phyloP scores from a whole-genome alignment of 371 early-diverging fungal genomes.

The Umbelopsis sp. region DNA sequence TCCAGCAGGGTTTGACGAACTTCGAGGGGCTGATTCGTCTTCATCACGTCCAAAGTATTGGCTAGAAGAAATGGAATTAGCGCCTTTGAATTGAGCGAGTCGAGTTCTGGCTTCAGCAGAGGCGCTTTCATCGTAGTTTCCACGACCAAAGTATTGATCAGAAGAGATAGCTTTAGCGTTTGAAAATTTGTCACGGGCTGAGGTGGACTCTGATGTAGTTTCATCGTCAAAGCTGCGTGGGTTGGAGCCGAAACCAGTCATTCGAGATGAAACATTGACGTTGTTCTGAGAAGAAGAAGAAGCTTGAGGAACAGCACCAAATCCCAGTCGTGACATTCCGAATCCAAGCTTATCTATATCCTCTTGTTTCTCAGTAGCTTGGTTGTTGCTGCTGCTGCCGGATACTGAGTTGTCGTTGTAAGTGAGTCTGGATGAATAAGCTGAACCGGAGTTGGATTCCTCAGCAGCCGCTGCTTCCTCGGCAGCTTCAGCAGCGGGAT shows the following conservation, averaged over 20 bases:
- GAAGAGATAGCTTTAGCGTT: conserved; percentile 83
- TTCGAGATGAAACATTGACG: background rate
- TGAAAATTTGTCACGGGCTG: conserved; percentile 73
- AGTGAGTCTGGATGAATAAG: conserved; percentile 24
- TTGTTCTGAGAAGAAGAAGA: conserved; percentile 4
- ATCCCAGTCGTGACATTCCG: conserved; percentile 80
- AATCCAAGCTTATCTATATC: conserved; percentile 79
- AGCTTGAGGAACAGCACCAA: conserved; percentile 46
- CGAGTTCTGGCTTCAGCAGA: conserved; percentile 68
- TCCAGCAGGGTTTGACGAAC: conserved; percentile 19
- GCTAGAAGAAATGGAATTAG: conserved; percentile 76
- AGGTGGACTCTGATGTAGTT: conserved; percentile 23
- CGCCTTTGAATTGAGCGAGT: conserved; percentile 73
- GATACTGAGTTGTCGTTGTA: conserved; percentile 27
- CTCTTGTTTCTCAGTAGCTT: conserved; percentile 34
- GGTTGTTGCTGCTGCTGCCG: conserved; percentile 9
- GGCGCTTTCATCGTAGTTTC: conserved; percentile 64
- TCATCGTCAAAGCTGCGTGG: conserved; percentile 12
- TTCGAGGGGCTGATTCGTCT: conserved; percentile 25
- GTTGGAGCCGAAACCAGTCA: conserved; percentile 41
- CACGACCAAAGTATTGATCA: conserved; percentile 90
- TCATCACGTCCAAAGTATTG: conserved; percentile 85
- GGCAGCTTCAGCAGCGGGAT: conserved; percentile 65
- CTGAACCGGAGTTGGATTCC: background rate
- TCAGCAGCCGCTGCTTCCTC: conserved; percentile 19